Evolutionary conservation across 139 green algal species (phyloP).

Genomic region (Coelastrella sp.): DNA sequence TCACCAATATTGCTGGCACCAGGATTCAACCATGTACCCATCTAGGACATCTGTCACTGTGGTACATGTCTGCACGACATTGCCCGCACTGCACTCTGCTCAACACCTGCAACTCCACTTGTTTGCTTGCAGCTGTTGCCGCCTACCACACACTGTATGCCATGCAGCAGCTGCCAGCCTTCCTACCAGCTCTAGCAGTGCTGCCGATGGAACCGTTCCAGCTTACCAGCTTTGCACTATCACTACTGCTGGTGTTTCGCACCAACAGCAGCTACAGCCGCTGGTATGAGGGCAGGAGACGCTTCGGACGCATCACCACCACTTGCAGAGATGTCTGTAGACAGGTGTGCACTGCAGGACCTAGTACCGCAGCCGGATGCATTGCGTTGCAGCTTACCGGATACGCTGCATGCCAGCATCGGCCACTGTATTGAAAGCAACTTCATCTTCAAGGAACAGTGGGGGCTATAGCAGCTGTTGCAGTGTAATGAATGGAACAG

Average conservation of each 20-base stretch:
- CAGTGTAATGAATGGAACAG: no score
- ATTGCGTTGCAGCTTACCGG: no score
- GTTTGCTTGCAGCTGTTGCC: conserved; percentile 4
- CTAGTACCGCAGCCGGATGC: no score
- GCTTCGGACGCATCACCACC: conserved; percentile 58
- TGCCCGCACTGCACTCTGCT: no score
- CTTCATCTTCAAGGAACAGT: no score
- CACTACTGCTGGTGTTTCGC: conserved; percentile 80
- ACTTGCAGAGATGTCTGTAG: conserved; percentile 44
- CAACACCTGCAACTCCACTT: background rate
- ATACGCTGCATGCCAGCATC: no score
- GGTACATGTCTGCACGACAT: no score
- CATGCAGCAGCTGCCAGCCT: conserved; percentile 18
- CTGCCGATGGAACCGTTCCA: conserved; percentile 64
- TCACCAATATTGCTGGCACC: no score
- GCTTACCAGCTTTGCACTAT: conserved; percentile 68
- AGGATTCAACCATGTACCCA: no score
- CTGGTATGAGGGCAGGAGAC: conserved; percentile 59
- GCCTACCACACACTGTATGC: conserved; percentile 30
- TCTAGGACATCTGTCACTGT: no score
- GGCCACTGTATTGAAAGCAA: no score
- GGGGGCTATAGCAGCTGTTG: no score
- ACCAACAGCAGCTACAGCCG: conserved; percentile 76
- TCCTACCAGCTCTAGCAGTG: conserved; percentile 46
- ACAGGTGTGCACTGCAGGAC: background rate